phyloP scores from a whole-genome alignment of 768 basidiomycete species.

The Tylopilus rubrobrunneus region DNA sequence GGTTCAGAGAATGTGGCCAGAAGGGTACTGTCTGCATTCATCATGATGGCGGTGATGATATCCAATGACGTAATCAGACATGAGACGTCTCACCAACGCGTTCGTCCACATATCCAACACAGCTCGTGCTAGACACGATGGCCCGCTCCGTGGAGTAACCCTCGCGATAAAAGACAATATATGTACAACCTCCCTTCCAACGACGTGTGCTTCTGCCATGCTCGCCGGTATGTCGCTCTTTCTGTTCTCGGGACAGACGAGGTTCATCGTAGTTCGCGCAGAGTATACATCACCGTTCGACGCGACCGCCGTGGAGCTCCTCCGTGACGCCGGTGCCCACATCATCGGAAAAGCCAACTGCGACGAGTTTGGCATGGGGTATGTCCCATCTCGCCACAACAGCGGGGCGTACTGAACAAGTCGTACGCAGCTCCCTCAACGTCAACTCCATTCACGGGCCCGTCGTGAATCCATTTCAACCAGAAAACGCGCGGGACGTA shows the following conservation, averaged over 20 bases:
- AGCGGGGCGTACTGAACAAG: background rate
- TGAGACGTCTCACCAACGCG: slow-evolving; percentile 44
- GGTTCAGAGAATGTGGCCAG: no score
- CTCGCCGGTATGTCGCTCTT: slow-evolving; percentile 47
- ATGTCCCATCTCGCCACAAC: slow-evolving; percentile 18
- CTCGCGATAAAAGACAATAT: slow-evolving; percentile 90
- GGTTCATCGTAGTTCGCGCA: slow-evolving; percentile 24
- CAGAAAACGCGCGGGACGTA: slow-evolving; percentile 10
- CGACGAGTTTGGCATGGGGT: slow-evolving; percentile 99
- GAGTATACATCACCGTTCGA: slow-evolving; percentile 80
- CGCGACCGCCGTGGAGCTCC: slow-evolving; percentile 72
- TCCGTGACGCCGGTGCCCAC: slow-evolving; percentile 58
- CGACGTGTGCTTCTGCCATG: slow-evolving; percentile 78
- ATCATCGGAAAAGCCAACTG: slow-evolving; percentile 90
- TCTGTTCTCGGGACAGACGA: background rate
- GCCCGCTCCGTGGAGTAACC: slow-evolving; percentile 38
- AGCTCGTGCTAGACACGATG: slow-evolving; percentile 4
- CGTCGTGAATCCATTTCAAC: slow-evolving; percentile 69
- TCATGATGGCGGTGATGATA: no score
- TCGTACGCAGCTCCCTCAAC: slow-evolving; percentile 65
- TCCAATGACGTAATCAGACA: no score
- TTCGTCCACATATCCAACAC: slow-evolving; percentile 36
- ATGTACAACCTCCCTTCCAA: slow-evolving; percentile 57
- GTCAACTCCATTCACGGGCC: slow-evolving; percentile 69
- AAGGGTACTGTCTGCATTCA: no score